A percentile compares a stretch with the other conserved stretches of the same genome.
These are phyloP conservation scores for Limonium bicolor DNA, from an alignment of 148 eudicot species.

Conservation along the genomic window DNA sequence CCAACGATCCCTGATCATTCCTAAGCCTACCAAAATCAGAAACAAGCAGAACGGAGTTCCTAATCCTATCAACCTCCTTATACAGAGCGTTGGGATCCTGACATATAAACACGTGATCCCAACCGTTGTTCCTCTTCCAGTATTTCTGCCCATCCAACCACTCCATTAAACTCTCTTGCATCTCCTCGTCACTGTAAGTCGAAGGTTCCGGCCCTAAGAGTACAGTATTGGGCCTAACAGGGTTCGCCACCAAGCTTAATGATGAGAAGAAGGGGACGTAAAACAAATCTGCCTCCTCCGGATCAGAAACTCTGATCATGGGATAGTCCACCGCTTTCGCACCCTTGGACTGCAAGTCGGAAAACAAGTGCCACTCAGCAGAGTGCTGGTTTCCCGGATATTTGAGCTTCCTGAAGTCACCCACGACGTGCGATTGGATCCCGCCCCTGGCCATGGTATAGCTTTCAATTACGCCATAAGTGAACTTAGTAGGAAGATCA, in stretches of 20 bases:
- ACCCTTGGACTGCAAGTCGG: slow-evolving; percentile 21
- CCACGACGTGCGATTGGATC: slow-evolving; percentile 6
- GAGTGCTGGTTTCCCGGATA: slow-evolving; percentile 91
- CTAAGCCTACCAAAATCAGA: slow-evolving; percentile 94
- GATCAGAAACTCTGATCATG: slow-evolving; percentile 54
- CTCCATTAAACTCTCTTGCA: slow-evolving; percentile 63
- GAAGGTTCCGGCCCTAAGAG: neutral
- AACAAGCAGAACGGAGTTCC: slow-evolving; percentile 62
- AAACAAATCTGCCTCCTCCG: slow-evolving; percentile 73
- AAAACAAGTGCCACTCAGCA: slow-evolving; percentile 79
- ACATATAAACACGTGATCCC: slow-evolving; percentile 88
- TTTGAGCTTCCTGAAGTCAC: slow-evolving; percentile 21
- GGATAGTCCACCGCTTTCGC: slow-evolving; percentile 21
- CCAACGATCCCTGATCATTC: slow-evolving; percentile 59
- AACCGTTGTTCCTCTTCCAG: slow-evolving; percentile 91
- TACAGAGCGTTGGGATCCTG: slow-evolving; percentile 95
- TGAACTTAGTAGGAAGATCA: slow-evolving; percentile 63
- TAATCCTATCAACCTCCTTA: slow-evolving; percentile 66
- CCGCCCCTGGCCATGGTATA: slow-evolving; percentile 44
- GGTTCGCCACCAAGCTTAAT: slow-evolving; percentile 64
- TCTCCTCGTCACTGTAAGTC: slow-evolving; percentile 61
- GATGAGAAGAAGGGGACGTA: slow-evolving; percentile 94
- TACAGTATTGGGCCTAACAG: slow-evolving; percentile 18
- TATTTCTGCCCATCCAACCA: slow-evolving; percentile 72
- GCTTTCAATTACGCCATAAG: slow-evolving; percentile 82